phyloP scores from a whole-genome alignment of 345 rosid species.

The Euphorbia peplus region DNA sequence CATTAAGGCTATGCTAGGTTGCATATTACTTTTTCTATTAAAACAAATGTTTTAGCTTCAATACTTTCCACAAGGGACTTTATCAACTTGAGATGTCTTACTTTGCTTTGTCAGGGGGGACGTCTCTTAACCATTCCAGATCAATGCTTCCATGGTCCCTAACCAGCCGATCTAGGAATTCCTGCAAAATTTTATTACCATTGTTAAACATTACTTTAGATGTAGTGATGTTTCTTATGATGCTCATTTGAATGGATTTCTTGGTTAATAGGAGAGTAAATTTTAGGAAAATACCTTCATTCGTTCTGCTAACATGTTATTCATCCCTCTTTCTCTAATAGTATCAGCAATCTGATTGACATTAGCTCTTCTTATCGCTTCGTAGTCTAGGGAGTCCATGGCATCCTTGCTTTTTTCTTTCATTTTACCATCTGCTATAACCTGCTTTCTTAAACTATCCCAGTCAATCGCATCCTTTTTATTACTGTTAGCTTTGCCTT shows the following conservation, averaged over 20 bases:
- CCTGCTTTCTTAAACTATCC: conserved; percentile 71
- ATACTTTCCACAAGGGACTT: conserved; percentile 2
- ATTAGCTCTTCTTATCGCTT: conserved; percentile 63
- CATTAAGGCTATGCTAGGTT: background rate
- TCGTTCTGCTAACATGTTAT: conserved; percentile 80
- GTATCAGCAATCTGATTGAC: conserved; percentile 51
- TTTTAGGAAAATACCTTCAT: conserved; percentile 54
- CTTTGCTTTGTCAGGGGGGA: conserved; percentile 77
- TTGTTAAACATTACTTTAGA: conserved; percentile 15
- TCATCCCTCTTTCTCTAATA: conserved; percentile 87
- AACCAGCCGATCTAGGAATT: conserved; percentile 64
- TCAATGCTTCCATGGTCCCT: conserved; percentile 68
- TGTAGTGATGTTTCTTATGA: conserved; percentile 8
- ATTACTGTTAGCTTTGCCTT: conserved; percentile 27
- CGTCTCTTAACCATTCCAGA: conserved; percentile 90
- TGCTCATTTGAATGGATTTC: conserved; percentile 11
- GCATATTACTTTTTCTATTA: background rate
- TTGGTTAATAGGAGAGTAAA: conserved; percentile 12
- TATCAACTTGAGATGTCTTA: conserved; percentile 26
- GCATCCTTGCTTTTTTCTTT: conserved; percentile 50
- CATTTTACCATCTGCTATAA: conserved; percentile 29
- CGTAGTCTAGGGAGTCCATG: conserved; percentile 81
- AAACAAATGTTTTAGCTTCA: background rate
- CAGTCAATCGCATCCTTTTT: conserved; percentile 57
- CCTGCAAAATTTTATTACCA: conserved; percentile 51